Evolutionary conservation across 768 basidiomycete genomes (phyloP), one percentile per base, ranked within the genome.

Genomic region (Cystofilobasidium macerans): DNA sequence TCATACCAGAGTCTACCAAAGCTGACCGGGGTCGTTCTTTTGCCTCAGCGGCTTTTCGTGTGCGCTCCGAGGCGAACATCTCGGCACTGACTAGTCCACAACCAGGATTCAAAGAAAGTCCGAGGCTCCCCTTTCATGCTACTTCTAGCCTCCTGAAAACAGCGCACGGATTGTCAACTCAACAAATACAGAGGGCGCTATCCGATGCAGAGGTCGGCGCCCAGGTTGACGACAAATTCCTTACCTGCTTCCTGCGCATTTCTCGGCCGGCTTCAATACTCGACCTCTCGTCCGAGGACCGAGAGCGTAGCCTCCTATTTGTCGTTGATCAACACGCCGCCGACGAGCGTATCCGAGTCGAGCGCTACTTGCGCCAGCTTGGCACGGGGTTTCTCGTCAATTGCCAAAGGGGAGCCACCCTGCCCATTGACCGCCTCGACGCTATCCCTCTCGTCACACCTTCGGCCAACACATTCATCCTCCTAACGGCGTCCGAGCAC

Each of bases 311-410:
- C 3, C 45, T 47, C 77, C 81, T 98, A 35, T 79, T 94, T 36
- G 80, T 98, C 60, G 81, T 99, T 56, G 95, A 99, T 78, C 95
- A 99, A 75, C 95, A 99, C 74, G 95, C 95, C 16, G 94, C 93
- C n/a, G 90, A 95, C 73, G 95, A 99, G 76, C 85, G 95, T 26
- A 79, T 97, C 53, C 84, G 93, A 26, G 89, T 98, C 66, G 95
- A 99, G 77, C 77, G 78, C 32, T 87, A 89, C 74, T 80, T 94
- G 70, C 81, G 80, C 69, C 82, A 84, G 56, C 73, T 91, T n/a
- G 91, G 89, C 76, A 74, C 79, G 56, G 85, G 84, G 18, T 90
- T 75, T 45, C 48, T 65, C 58, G 48, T 53, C n/a, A 54, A 54
- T 14, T 54, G 32, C 53, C 32, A n/a, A 32, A 13, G 22, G 14